Evolutionary conservation across 208 protist genomes (phyloP).

Genomic region (Naegleria gruberi): DNA sequence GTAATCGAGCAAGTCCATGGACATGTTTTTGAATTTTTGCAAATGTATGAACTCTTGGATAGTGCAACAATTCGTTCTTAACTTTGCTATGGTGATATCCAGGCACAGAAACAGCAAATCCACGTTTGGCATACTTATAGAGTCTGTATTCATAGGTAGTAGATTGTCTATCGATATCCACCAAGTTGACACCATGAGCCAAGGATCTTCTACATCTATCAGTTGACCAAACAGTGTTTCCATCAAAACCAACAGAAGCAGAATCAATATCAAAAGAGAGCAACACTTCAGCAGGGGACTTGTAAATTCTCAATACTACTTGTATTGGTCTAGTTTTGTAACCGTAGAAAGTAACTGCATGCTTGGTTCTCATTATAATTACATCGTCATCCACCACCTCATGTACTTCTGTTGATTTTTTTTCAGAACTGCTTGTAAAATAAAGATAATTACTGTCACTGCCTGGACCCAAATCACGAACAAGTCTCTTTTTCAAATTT

Average conservation of each 20-base stretch:
- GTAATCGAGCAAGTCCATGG: too few species aligned
- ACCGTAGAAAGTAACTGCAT: background rate
- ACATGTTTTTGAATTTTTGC: too few species aligned
- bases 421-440: too few species aligned
- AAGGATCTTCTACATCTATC: background rate
- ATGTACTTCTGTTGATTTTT: too few species aligned
- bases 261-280: constrained; percentile 32
- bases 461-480: too few species aligned
- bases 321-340: constrained; percentile 12
- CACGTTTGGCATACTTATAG: constrained; percentile 28
- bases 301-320: constrained; percentile 30
- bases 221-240: too few species aligned
- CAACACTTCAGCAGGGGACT: constrained; percentile 27
- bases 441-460: background rate
- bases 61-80: background rate
- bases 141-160: constrained; percentile 30
- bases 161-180: constrained; percentile 30
- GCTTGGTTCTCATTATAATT: background rate
- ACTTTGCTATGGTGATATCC: background rate
- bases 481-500: background rate
- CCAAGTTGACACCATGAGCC: background rate
- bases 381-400: background rate
- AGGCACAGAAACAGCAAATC: constrained; percentile 31
- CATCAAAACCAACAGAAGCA: too few species aligned
- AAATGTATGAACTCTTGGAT: too few species aligned